These are phyloP conservation scores for Lodderomyces orthopsilosis DNA, from an alignment of 1,139 yeast species.

Conservation along the genomic window DNA sequence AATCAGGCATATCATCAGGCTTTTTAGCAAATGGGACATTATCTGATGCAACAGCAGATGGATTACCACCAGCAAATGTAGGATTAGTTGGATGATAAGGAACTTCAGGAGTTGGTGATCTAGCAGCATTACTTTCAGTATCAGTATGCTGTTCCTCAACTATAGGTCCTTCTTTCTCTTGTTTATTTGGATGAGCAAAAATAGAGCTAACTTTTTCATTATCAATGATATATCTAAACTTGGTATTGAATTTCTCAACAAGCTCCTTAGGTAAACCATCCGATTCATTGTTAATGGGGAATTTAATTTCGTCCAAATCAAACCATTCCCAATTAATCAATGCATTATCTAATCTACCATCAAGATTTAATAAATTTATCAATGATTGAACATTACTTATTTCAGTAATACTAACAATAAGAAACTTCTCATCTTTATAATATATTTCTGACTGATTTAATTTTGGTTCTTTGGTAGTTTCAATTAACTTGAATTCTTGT, in stretches of 20 bases:
- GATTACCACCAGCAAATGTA: conserved; percentile 5
- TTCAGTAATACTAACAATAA: conserved; percentile 15
- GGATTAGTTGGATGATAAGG: conserved; percentile 10
- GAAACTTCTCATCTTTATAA: conserved; percentile 11
- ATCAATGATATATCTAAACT: conserved; percentile 15
- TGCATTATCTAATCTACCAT: conserved; percentile 20
- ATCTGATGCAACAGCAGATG: not conserved
- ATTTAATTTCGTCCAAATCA: conserved; percentile 18
- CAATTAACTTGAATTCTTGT: conserved; percentile 8
- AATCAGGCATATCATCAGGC: conserved; percentile 48
- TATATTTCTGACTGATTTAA: conserved; percentile 14
- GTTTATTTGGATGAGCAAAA: conserved; percentile 8
- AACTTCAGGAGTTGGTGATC: conserved; percentile 13
- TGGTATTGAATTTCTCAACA: conserved; percentile 22
- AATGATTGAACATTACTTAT: conserved; percentile 14
- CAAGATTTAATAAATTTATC: conserved; percentile 15
- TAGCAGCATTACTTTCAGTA: conserved; percentile 11
- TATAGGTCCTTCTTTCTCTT: conserved; percentile 10
- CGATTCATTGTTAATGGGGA: conserved; percentile 24
- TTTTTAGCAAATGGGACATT: conserved; percentile 5
- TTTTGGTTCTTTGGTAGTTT: conserved; percentile 12
- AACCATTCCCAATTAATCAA: conserved; percentile 25
- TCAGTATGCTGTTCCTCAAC: conserved; percentile 15
- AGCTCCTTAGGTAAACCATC: conserved; percentile 23
- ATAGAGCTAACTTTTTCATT: conserved; percentile 14